Conservation (phyloP, 345 rosid genomes). For the Sapria himalayana region DNA sequence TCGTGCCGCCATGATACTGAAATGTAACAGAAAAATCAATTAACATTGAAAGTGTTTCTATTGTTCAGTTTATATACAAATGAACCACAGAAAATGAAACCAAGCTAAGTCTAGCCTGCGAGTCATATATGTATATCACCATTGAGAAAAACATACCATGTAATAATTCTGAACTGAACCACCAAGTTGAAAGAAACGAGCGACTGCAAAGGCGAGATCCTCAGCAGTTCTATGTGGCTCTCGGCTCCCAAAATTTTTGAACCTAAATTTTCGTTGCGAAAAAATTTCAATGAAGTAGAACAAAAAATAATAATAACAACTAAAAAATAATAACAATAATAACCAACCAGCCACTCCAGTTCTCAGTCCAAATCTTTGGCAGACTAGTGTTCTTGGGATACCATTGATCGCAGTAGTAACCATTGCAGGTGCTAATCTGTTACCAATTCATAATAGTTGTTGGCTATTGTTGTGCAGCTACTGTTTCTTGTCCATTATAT, state of each 20-base stretch:
- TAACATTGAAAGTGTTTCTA: too few species aligned
- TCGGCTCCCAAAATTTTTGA: conserved; percentile 32
- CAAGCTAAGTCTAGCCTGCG: background rate
- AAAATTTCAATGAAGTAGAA: background rate
- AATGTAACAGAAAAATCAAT: background rate
- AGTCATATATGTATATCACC: background rate
- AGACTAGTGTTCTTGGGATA: conserved; percentile 14
- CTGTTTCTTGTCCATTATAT: too few species aligned
- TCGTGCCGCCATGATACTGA: conserved; percentile 60
- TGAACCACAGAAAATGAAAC: background rate
- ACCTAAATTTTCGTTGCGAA: conserved; percentile 20
- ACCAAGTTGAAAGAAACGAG: conserved; percentile 31
- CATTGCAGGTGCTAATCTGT: conserved; percentile 36
- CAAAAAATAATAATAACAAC: background rate
- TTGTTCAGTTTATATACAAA: too few species aligned
- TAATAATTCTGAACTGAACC: conserved; percentile 49
- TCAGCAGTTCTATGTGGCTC: conserved; percentile 39
- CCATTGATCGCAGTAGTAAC: conserved; percentile 29
- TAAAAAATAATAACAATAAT: background rate
- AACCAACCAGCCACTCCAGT: conserved; percentile 48
- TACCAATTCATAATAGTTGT: background rate
- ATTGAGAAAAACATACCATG: conserved; percentile 24
- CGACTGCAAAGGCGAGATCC: conserved; percentile 38
- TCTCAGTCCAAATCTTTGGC: conserved; percentile 57
- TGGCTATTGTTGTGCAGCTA: background rate